Conservation (phyloP, 345 rosid species). For the Trapa incisa region DNA sequence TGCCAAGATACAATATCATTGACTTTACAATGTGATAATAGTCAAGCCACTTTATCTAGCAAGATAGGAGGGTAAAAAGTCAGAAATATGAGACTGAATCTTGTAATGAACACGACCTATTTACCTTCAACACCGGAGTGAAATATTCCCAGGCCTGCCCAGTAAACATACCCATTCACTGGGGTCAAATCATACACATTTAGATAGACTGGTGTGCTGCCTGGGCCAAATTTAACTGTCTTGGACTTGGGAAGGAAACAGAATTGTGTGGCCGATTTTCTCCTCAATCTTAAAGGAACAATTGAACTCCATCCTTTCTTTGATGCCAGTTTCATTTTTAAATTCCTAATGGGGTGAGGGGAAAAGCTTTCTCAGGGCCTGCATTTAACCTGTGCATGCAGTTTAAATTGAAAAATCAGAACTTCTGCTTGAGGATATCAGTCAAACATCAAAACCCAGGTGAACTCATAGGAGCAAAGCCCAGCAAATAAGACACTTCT, state of each 20-base stretch:
- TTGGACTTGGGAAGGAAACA: conserved; percentile 65
- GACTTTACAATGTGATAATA: too few species aligned
- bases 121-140: conserved; percentile 99
- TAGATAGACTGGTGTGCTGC: conserved; percentile 66
- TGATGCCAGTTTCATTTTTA: conserved; percentile 46
- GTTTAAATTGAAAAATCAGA: background rate
- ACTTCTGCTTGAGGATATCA: background rate
- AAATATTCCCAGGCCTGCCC: conserved; percentile 95
- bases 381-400: conserved; percentile 25
- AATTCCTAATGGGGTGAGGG: conserved; percentile 5
- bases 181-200: conserved; percentile 92
- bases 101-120: background rate
- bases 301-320: conserved; percentile 55
- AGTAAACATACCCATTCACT: conserved; percentile 72
- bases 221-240: conserved; percentile 44
- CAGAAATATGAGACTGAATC: too few species aligned
- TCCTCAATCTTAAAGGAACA: conserved; percentile 39
- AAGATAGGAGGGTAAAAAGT: too few species aligned
- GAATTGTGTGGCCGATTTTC: conserved; percentile 52
- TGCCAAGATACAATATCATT: too few species aligned
- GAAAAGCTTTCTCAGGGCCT: conserved; percentile 10
- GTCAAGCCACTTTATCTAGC: too few species aligned
- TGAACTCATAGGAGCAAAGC: background rate
- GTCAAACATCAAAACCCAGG: background rate
- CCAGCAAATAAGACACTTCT: background rate